phyloP scores from a whole-genome alignment of 192 early-diverging fungal species.

The Paraglomus brasilianum region DNA sequence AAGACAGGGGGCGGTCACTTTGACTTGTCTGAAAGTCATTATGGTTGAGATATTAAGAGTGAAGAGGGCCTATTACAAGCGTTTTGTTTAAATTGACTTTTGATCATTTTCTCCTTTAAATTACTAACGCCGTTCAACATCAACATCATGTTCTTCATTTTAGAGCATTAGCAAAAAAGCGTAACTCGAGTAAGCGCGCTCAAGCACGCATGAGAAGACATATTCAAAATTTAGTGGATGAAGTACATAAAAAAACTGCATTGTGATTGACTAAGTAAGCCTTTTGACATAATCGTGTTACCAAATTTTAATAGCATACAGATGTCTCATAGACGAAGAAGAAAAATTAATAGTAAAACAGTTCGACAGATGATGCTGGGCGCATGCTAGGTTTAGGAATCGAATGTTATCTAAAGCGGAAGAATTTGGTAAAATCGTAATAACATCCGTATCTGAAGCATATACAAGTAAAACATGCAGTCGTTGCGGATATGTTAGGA shows the following conservation, averaged over 20 bases:
- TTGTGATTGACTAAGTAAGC: slow-evolving; percentile 4
- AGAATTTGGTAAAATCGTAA: slow-evolving; percentile 18
- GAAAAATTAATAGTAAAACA: slow-evolving; percentile 10
- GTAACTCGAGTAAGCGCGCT: slow-evolving; percentile 7
- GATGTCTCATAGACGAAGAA: slow-evolving; percentile 13
- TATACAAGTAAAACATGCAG: slow-evolving; percentile 15
- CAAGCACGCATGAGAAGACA: slow-evolving; percentile 19
- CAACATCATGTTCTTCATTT: too few species aligned
- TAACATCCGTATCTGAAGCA: slow-evolving; percentile 9
- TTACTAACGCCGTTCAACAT: too few species aligned
- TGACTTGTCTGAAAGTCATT: too few species aligned
- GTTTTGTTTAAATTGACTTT: too few species aligned
- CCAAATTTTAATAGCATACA: neutral
- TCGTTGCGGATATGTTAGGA: slow-evolving; percentile 1
- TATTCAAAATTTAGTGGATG: slow-evolving; percentile 27
- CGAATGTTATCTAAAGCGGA: slow-evolving; percentile 9
- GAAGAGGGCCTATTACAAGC: too few species aligned
- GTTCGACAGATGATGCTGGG: slow-evolving; percentile 3
- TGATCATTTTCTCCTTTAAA: too few species aligned
- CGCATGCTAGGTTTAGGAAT: slow-evolving; percentile 21
- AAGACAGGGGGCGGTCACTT: too few species aligned
- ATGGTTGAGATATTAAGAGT: too few species aligned
- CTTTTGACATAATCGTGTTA: slow-evolving; percentile 29
- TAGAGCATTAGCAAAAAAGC: slow-evolving; percentile 23
- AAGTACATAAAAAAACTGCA: slow-evolving; percentile 20